These are phyloP conservation scores for Alternaria ventricosa DNA, from an alignment of 2,329 filamentous ascomycete species.

Conservation along the genomic window DNA sequence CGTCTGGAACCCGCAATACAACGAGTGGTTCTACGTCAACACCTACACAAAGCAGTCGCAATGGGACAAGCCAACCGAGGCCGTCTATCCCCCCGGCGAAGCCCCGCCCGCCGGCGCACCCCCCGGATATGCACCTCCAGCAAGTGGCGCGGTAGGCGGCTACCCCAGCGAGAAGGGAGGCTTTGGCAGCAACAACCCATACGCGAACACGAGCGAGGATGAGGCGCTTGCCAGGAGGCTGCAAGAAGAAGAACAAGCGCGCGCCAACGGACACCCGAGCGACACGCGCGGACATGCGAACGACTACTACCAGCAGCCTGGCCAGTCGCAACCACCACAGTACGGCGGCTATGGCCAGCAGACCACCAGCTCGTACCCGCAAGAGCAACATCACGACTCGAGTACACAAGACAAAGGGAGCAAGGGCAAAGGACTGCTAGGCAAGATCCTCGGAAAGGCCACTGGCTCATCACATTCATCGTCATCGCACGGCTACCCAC, in stretches of 20 bases:
- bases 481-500: conserved; percentile 49
- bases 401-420: conserved; percentile 41
- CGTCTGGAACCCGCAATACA: conserved; percentile 84
- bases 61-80: conserved; percentile 83
- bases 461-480: conserved; percentile 46
- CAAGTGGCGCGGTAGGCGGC: conserved; percentile 42
- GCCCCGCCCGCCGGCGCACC: conserved; percentile 66
- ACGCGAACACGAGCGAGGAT: conserved; percentile 67
- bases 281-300: conserved; percentile 54
- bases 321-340: conserved; percentile 14
- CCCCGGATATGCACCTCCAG: conserved; percentile 67
- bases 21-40: conserved; percentile 95
- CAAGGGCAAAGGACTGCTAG: conserved; percentile 54
- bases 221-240: conserved; percentile 76
- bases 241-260: conserved; percentile 82
- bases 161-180: conserved; percentile 52
- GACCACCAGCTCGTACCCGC: conserved; percentile 20
- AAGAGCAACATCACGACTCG: conserved; percentile 14
- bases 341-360: conserved; percentile 37
- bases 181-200: conserved; percentile 72
- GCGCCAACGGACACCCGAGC: conserved; percentile 48
- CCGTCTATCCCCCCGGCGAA: conserved; percentile 62
- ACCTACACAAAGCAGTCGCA: conserved; percentile 85
- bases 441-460: conserved; percentile 60
- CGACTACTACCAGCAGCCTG: conserved; percentile 53